Base-by-base conservation (phyloP, 1,284 basidiomycete species). In the Pseudozyma tsukubaensis region DNA sequence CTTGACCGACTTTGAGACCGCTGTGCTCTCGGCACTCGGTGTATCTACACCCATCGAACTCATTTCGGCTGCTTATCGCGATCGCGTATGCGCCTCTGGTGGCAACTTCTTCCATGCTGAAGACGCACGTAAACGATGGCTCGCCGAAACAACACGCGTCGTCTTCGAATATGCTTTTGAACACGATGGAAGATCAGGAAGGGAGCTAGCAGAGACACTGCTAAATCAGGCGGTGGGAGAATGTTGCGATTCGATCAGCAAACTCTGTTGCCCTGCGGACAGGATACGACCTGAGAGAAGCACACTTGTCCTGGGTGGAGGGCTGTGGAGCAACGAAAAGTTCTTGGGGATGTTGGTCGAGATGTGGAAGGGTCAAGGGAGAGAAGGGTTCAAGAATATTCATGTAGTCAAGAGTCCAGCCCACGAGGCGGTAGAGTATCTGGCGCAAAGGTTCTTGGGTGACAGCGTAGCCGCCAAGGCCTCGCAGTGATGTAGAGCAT, bases 71-170 rank as follows among this genome's bases (percentile, higher is more conserved):
- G 62, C 68, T 0, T 75, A 75, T 42, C 48, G 56, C 14, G 72
- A 75, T 34, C 59, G 72, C 2, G 68, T 70, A 6, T 64, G 59
- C 34, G 68, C 68, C 1, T 60, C 62, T 3, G 66, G 67, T 0
- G 67, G 67, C 55, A 74, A 74, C 50, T 76, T 77, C 43, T 61
- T 70, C 51, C 47, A 59, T 43, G 67, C 74, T 39, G 81, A 83
- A 47, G 74, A 78, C 18, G 59, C 57, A 7, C 71, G 81, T 36
- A 83, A 83, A 32, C 52, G 80, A 8, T 80, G 78, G 81, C 64
- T 82, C 14, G 80, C 81, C 16, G 72, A 73, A 11, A 64, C 67
- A 0, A 77, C 77, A 6, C 66, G 76, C 2, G 68, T 82, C n/a
- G 78, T 83, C 4, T 78, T 82, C 19, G 39, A 59, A 21, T 50